A percentile compares a stretch with the other conserved stretches of the same genome.
Evolutionary conservation across 1,284 basidiomycete species (phyloP).

Genomic region (Tremellales sp.): DNA sequence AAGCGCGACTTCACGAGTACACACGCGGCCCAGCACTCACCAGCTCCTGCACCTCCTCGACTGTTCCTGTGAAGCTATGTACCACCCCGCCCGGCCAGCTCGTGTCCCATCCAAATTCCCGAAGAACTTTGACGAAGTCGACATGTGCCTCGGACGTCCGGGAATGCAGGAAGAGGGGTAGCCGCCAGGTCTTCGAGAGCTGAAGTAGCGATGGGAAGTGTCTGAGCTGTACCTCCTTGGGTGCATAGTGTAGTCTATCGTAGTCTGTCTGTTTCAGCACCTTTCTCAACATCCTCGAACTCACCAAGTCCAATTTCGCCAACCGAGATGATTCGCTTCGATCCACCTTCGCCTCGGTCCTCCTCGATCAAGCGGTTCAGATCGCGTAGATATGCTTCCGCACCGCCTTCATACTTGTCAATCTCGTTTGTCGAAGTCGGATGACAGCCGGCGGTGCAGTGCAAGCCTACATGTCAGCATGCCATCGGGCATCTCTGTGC

Average conservation of each 20-base stretch:
- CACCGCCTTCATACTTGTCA: conserved; percentile 59
- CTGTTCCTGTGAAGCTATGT: conserved; percentile 77
- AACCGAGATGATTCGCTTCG: conserved; percentile 65
- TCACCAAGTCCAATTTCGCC: conserved; percentile 82
- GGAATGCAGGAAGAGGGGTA: conserved; percentile 83
- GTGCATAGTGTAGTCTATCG: conserved; percentile 70
- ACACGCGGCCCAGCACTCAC: too few species aligned
- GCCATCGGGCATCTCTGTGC: conserved; percentile 11
- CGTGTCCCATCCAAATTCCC: conserved; percentile 47
- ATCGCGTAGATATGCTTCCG: conserved; percentile 61
- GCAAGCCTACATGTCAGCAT: conserved; percentile 54
- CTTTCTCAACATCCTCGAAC: conserved; percentile 9
- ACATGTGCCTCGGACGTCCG: conserved; percentile 71
- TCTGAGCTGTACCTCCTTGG: conserved; percentile 60
- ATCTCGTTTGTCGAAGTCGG: conserved; percentile 79
- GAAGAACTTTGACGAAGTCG: conserved; percentile 57
- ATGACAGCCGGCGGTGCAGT: conserved; percentile 78
- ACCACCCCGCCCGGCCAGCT: conserved; percentile 69
- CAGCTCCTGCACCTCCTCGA: conserved; percentile 64
- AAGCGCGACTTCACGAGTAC: too few species aligned
- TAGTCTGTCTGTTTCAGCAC: conserved; percentile 62
- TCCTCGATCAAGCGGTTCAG: conserved; percentile 58
- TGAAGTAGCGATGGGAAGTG: conserved; percentile 69
- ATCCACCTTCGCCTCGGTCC: conserved; percentile 53
- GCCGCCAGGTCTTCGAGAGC: conserved; percentile 65